Percentiles rank a stretch among this genome's conserved stretches.
Conservation (phyloP, 75 land plant species). For the Selaginella tamariscina region DNA sequence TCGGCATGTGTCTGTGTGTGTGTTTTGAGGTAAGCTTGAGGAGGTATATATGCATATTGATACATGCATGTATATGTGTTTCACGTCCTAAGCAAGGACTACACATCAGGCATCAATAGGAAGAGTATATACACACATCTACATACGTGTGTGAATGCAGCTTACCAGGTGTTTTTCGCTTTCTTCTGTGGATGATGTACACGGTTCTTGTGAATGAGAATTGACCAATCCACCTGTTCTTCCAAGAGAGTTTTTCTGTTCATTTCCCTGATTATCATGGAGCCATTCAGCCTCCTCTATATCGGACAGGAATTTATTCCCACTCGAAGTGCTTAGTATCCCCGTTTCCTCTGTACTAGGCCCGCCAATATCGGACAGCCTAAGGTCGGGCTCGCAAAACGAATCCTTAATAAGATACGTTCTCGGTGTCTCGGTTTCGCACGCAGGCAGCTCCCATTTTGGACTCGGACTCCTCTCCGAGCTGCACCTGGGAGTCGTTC, state of each 20-base stretch:
- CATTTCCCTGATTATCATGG: not conserved
- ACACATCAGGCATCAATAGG: too few species aligned
- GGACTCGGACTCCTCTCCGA: not conserved
- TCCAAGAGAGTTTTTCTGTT: not conserved
- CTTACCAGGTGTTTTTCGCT: too few species aligned
- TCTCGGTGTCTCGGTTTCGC: constrained; percentile 2
- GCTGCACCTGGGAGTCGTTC: not conserved
- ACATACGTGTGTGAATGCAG: too few species aligned
- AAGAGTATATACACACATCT: too few species aligned
- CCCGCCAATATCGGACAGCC: not conserved
- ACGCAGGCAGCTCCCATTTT: not conserved
- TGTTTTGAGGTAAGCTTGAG: too few species aligned
- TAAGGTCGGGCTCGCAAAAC: not conserved
- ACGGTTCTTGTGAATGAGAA: too few species aligned
- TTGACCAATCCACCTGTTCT: too few species aligned
- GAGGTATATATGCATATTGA: too few species aligned
- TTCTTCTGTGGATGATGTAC: too few species aligned
- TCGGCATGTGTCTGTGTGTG: too few species aligned
- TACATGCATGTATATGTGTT: too few species aligned
- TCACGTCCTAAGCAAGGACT: too few species aligned
- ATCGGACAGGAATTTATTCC: not conserved
- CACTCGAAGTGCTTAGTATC: not conserved
- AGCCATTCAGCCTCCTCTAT: not conserved
- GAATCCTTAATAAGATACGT: not conserved
- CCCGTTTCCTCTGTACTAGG: not conserved